A percentile compares a stretch with the other conserved stretches of the same genome.
These are phyloP conservation scores for Cylindrotheca closterium DNA, from an alignment of 108 stramenopile species.

Conservation along the genomic window DNA sequence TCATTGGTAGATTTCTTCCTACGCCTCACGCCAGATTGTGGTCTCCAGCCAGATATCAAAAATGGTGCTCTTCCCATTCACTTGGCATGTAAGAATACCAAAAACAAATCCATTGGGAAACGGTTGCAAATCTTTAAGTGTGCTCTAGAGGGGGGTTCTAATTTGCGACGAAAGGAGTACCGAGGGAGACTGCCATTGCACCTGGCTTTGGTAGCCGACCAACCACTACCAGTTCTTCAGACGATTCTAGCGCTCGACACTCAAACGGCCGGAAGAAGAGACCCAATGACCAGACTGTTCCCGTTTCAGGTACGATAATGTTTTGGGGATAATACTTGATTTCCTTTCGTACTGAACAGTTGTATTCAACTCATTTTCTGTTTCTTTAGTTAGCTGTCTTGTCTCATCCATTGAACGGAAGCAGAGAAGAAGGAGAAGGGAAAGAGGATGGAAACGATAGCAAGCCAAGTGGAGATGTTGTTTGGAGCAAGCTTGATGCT, in stretches of 20 bases:
- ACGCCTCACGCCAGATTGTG: constrained; percentile 17
- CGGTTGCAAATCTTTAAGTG: constrained; percentile 14
- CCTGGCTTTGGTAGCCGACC: constrained; percentile 25
- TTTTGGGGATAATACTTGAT: too few species aligned
- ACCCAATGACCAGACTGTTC: constrained; percentile 30
- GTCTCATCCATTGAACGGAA: too few species aligned
- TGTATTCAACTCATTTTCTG: background rate
- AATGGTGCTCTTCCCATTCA: constrained; percentile 28
- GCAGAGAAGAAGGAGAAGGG: background rate
- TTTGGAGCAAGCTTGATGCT: constrained; percentile 11
- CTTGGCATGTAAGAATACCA: constrained; percentile 15
- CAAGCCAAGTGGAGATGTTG: background rate
- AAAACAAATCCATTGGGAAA: background rate
- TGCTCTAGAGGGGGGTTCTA: constrained; percentile 20
- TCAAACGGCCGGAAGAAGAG: constrained; percentile 1
- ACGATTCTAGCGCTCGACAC: constrained; percentile 10
- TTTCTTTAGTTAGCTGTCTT: too few species aligned
- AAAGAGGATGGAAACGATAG: background rate
- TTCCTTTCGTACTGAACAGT: too few species aligned
- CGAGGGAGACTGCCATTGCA: constrained; percentile 36
- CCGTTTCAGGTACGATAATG: constrained; percentile 48
- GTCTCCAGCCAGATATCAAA: background rate
- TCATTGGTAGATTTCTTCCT: constrained; percentile 28
- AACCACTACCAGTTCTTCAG: constrained; percentile 15
- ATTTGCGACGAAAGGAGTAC: constrained; percentile 4